Base-by-base conservation (phyloP, 192 early-diverging fungal species). In the Martensiomyces pterosporus region DNA sequence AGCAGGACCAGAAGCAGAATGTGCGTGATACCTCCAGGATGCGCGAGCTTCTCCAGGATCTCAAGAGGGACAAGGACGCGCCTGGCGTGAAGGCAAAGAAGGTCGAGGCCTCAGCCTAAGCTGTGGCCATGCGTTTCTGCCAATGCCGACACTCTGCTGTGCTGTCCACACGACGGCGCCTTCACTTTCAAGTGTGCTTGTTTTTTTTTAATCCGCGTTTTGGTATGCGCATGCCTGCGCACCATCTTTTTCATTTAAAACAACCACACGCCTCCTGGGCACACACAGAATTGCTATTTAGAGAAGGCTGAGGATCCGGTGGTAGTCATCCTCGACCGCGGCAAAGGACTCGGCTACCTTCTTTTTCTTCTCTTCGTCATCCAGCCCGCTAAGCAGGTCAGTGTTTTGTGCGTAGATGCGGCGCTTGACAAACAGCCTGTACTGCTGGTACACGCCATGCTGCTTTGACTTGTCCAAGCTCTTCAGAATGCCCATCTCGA, bases 361-460 rank as follows among this genome's bases (percentile, higher is more conserved):
- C 46, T 82, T 60, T 39, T 83, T 78, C 32, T 83, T 64, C 52
- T 89, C 89, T 0, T 55, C 59, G n/a, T 51, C 65, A 15, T 83
- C 82, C 66, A 93, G 63, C 4, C 65, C 76, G 22, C 58, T 60
- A 43, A 95, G 57, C 17, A 73, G 68, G 39, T 95, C 91, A 55
- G 85, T 61, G 61, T 94, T 93, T 39, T 85, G 87, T 14, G 75
- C 68, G 68, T 85, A 97, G 9, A 97, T 64, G 15, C 92, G 60
- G 35, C 80, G 71, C 69, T 97, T 97, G 14, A 97, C 87, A 55
- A 84, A 84, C 38, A 94, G 56, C 41, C 91, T 65, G 67, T 85
- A 92, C 14, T 57, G 54, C 32, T 72, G 66, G 24, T 78, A 80
- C 22, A 56, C 76, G 0, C 40, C 55, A 13, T 59, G 60, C 36